Conservation (phyloP, 257 asterid species). For the Cruciata laevipes region DNA sequence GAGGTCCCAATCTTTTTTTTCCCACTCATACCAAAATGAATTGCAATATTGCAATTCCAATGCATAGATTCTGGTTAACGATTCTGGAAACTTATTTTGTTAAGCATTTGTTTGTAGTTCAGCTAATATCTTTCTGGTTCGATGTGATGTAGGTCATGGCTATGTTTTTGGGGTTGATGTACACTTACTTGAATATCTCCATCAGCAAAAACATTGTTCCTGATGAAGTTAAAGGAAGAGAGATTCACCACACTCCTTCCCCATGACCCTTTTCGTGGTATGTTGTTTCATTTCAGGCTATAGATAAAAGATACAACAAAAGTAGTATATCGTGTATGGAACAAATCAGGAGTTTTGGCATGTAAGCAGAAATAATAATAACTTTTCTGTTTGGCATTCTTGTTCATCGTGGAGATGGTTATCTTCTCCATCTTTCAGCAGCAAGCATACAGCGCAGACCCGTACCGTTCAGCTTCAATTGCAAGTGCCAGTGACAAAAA, state of each 20-base stretch:
- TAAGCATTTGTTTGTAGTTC: constrained; percentile 2
- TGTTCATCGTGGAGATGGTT: constrained; percentile 80
- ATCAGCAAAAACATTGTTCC: constrained; percentile 92
- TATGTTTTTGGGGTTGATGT: constrained; percentile 76
- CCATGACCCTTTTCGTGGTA: constrained; percentile 91
- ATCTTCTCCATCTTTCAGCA: constrained; percentile 75
- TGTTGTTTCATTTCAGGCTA: background rate
- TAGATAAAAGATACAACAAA: too few relatives aligned
- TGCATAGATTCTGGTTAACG: too few relatives aligned
- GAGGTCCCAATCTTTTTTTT: too few relatives aligned
- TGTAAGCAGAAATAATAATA: background rate
- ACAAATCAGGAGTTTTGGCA: background rate
- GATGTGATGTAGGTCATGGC: constrained; percentile 75
- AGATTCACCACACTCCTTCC: constrained; percentile 93
- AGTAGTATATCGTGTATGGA: background rate
- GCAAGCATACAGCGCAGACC: constrained; percentile 74
- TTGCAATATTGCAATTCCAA: too few relatives aligned
- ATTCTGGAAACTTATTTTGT: too few relatives aligned
- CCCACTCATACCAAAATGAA: too few relatives aligned
- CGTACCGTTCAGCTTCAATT: constrained; percentile 39
- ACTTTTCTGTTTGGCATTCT: background rate
- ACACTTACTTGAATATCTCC: constrained; percentile 90
- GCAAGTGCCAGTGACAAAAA: constrained; percentile 27
- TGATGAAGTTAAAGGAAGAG: constrained; percentile 92
- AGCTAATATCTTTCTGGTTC: background rate